phyloP scores from a whole-genome alignment of 345 rosid genomes.

The Brassica nigra region DNA sequence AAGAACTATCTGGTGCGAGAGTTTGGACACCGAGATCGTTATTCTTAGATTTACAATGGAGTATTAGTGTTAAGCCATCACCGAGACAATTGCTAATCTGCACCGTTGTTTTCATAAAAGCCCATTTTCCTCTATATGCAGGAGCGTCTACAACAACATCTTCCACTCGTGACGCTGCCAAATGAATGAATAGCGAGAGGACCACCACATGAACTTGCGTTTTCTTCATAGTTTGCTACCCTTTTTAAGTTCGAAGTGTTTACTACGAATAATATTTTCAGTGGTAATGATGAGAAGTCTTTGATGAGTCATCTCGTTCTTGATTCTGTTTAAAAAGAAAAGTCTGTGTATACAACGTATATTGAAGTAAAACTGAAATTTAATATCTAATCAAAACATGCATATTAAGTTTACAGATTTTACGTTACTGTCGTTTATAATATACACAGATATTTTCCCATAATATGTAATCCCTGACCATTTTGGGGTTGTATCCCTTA shows the following conservation, averaged over 20 bases:
- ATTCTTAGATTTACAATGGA: slow-evolving; percentile 4
- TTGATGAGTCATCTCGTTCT: not conserved
- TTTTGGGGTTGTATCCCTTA: not conserved
- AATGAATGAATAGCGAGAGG: not conserved
- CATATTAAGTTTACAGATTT: too few species aligned
- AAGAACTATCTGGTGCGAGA: not conserved
- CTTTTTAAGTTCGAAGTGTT: not conserved
- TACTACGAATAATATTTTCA: not conserved
- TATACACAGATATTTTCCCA: not conserved
- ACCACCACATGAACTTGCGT: not conserved
- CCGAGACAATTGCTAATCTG: slow-evolving; percentile 16
- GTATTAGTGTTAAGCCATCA: not conserved
- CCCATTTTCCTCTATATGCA: not conserved
- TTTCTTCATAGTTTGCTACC: not conserved
- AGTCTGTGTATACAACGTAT: too few species aligned
- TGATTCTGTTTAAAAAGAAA: too few species aligned
- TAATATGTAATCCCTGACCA: not conserved
- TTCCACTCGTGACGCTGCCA: slow-evolving; percentile 5
- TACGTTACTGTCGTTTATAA: not conserved
- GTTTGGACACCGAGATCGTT: slow-evolving; percentile 2
- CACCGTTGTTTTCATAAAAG: slow-evolving; percentile 6
- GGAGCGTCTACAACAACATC: not conserved
- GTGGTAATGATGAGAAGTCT: not conserved
- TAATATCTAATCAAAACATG: not conserved
- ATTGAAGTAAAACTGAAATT: too few species aligned